phyloP scores from a whole-genome alignment of 352 stramenopile genomes.

The Phytophthora vignae region DNA sequence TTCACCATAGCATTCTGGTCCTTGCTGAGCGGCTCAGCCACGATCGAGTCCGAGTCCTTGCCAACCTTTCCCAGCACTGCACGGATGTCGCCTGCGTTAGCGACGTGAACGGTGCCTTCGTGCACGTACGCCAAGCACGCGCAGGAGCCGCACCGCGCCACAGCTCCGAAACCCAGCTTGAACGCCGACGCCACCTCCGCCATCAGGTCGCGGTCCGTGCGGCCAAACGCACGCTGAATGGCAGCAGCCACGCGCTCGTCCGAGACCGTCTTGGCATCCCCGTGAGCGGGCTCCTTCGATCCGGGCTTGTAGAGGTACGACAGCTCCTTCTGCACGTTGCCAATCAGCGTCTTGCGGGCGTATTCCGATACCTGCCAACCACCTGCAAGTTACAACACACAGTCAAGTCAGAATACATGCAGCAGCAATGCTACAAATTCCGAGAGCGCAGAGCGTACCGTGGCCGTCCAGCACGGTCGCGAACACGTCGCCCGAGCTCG shows the following conservation, averaged over 20 bases:
- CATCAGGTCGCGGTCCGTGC: conserved; percentile 89
- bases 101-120: conserved; percentile 83
- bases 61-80: conserved; percentile 72
- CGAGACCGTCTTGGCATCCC: conserved; percentile 40
- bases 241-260: conserved; percentile 65
- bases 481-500: conserved; percentile 82
- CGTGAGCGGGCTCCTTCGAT: conserved; percentile 31
- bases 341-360: conserved; percentile 75
- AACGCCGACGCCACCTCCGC: conserved; percentile 85
- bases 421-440: conserved; percentile 3
- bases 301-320: conserved; percentile 53
- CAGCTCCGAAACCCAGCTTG: conserved; percentile 91
- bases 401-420: neutral
- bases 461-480: conserved; percentile 92
- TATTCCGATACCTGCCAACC: conserved; percentile 95
- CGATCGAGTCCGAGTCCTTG: conserved; percentile 46
- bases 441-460: conserved; percentile 43
- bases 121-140: conserved; percentile 84
- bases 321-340: conserved; percentile 83
- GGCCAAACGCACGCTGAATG: conserved; percentile 86
- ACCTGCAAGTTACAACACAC: conserved; percentile 39
- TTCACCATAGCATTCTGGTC: conserved; percentile 94
- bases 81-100: conserved; percentile 89
- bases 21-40: conserved; percentile 83
- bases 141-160: conserved; percentile 90